Conservation (phyloP, 768 basidiomycete species). For the Lentinula boryana region DNA sequence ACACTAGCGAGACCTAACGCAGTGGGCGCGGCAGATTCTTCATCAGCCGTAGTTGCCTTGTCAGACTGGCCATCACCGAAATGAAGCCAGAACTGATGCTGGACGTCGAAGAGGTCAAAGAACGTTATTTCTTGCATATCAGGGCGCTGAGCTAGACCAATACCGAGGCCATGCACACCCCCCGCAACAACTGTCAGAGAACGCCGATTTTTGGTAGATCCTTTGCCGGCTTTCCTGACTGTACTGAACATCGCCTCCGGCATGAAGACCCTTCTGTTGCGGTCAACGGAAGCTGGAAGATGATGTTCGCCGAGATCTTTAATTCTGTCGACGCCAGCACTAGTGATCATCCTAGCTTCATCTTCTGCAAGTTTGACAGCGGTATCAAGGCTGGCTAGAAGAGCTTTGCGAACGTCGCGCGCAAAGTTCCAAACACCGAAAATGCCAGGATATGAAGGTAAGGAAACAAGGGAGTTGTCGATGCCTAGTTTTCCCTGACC, state of each 20-base stretch:
- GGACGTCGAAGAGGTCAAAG: constrained; percentile 82
- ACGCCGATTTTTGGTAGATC: constrained; percentile 27
- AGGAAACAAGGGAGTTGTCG: constrained; percentile 32
- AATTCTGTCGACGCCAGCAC: constrained; percentile 60
- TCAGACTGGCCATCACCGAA: constrained; percentile 46
- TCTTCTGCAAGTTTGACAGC: constrained; percentile 79
- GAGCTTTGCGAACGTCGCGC: constrained; percentile 64
- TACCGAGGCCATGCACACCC: constrained; percentile 73
- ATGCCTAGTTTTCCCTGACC: constrained; percentile 68
- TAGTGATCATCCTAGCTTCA: constrained; percentile 69
- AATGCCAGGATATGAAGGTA: constrained; percentile 84
- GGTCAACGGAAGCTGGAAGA: constrained; percentile 77
- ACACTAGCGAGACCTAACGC: constrained; percentile 71
- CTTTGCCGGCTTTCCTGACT: constrained; percentile 33
- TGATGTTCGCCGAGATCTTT: constrained; percentile 65
- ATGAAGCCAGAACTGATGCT: constrained; percentile 69
- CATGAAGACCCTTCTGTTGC: constrained; percentile 80
- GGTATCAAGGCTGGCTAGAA: constrained; percentile 78
- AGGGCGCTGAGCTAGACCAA: constrained; percentile 70
- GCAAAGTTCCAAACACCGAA: constrained; percentile 84
- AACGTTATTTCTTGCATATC: constrained; percentile 78
- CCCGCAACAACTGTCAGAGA: constrained; percentile 61
- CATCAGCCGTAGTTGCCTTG: constrained; percentile 25
- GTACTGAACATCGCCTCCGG: constrained; percentile 96
- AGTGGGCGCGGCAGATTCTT: constrained; percentile 38